Base-by-base conservation (phyloP, 768 basidiomycete genomes). In the Clitopilus passeckerianus region DNA sequence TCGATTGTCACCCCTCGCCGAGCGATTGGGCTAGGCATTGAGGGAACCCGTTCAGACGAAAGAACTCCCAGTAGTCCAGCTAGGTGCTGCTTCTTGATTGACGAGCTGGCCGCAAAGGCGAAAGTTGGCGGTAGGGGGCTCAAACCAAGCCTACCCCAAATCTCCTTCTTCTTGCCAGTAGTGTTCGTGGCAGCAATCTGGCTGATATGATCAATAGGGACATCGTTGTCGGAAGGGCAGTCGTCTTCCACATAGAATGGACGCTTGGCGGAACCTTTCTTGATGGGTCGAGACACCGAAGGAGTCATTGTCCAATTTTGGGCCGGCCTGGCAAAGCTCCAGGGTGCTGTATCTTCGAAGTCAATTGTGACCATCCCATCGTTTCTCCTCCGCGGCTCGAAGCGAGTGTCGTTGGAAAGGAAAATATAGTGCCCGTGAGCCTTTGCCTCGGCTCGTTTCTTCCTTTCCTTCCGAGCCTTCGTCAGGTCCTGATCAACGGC, bases 41-140 rank as follows among this genome's bases (percentile, higher is more conserved):
- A 63, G 58, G 30, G 70, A 66, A 16, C 20, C n/a, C 10, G 12
- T 12, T n/a, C 46, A 2, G 16, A 18, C 20, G 70, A 67, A 18
- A 78, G 61, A 55, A 77, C 55, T n/a, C 75, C 65, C 53, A 86
- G 60, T 15, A 92, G 76, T 22, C 87, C 82, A 58, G 77, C 69
- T 16, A 94, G 80, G 65, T 79, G 75, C 0, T 89, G 88, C 59
- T 76, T 84, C 7, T 79, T 81, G 46, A 87, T 77, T 61, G 85
- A 88, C 6, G 86, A 83, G 8, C 75, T 71, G 1, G 71, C 37
- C 1, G 65, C 67, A 62, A 93, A 87, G 34, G 76, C 75, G 34
- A 81, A 70, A 2, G 85, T 86, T 2, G 80, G 74, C 22, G 74
- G 76, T 6, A 90, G 70, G 30, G 72, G 71, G 3, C 69, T 68